Base-by-base conservation (phyloP, 768 basidiomycete species). In the Leccinum olivaceopallidum region DNA sequence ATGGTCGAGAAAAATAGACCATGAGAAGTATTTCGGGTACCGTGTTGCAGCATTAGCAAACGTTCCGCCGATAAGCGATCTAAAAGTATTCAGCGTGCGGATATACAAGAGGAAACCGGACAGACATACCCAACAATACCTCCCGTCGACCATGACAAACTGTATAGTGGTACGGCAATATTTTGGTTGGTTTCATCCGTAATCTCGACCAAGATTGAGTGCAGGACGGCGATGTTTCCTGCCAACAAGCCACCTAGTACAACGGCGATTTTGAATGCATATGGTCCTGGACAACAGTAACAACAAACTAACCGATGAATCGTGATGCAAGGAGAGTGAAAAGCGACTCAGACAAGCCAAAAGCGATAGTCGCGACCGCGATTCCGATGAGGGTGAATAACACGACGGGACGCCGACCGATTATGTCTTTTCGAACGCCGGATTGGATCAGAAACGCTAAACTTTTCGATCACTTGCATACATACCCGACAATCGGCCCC, bases 121-220 rank as follows among this genome's bases (percentile, higher is more conserved):
- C 2, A 16, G n/a, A 58, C 30, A 3, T 14, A 62, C 64, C 56
- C 60, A 12, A 65, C 0, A 9, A 62, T 8, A 12, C 22, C 30
- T 18, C 59, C 64, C 0, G 39, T 44, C 5, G 62, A 58, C 61
- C 61, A 63, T 5, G 52, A 34, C 20, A 64, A 39, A 18, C 63
- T 65, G 24, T 65, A 65, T 37, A 60, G 56, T 13, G 63, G 52
- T 6, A 65, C 47, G 1, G 63, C 63, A 9, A 64, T 56, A 7
- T 64, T 42, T 44, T 60, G 63, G 5, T 64, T 65, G 12, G 55
- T 65, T 6, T 64, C 58, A 22, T 64, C 63, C 1, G 63, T 64
- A 6, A 64, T 57, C 51, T 64, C 63, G 8, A 42, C 58, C 20
- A 64, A 50, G 4, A 65, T 53, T 0, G 63, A 60, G 26, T 64